Percentiles rank a stretch among this genome's conserved stretches.
Evolutionary conservation across 1,284 basidiomycete genomes (phyloP).

Genomic region (Pseudozyma sp.): DNA sequence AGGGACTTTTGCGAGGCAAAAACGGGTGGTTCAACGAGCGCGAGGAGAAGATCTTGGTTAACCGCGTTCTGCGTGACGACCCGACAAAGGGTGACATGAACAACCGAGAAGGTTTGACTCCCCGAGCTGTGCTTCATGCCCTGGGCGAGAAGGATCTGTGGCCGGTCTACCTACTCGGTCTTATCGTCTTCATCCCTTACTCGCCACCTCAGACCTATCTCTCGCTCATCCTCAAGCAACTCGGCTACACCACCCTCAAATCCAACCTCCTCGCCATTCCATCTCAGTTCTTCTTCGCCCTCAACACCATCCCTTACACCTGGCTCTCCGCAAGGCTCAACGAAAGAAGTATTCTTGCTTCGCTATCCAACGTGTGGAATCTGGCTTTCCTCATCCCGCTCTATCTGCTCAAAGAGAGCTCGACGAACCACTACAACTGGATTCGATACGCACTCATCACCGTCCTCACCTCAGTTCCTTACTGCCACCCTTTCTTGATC

Average conservation of each 20-base stretch:
- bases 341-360: conserved; percentile 25
- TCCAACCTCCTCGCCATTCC: conserved; percentile 59
- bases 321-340: conserved; percentile 32
- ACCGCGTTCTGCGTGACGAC: conserved; percentile 78
- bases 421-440: conserved; percentile 27
- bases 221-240: conserved; percentile 44
- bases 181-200: conserved; percentile 38
- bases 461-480: conserved; percentile 38
- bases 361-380: conserved; percentile 36
- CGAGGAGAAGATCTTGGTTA: conserved; percentile 73
- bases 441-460: conserved; percentile 43
- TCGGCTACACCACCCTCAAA: conserved; percentile 49
- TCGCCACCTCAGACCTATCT: conserved; percentile 33
- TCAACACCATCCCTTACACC: conserved; percentile 43
- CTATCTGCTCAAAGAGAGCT: conserved; percentile 26
- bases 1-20: conserved; percentile 17
- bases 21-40: conserved; percentile 76
- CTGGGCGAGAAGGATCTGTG: conserved; percentile 78
- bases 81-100: conserved; percentile 79
- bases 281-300: conserved; percentile 38
- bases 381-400: conserved; percentile 35
- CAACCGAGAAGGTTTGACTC: conserved; percentile 75
- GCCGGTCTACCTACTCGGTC: conserved; percentile 76
- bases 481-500: conserved; percentile 47
- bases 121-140: conserved; percentile 61